phyloP scores from a whole-genome alignment of 768 basidiomycete species.

The Tylopilus balloui region DNA sequence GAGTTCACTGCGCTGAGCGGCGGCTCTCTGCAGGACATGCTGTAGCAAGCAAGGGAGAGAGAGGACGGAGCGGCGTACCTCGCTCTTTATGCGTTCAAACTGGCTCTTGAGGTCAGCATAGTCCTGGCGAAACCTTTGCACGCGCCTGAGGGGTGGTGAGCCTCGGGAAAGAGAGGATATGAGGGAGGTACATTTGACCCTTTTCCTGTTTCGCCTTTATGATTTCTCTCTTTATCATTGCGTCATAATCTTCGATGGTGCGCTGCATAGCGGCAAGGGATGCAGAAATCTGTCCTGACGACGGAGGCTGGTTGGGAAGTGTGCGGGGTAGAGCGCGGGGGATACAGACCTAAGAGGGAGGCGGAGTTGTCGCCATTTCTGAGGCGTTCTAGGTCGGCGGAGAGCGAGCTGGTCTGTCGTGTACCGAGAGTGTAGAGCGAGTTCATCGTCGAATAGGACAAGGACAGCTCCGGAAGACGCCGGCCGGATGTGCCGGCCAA shows the following conservation, averaged over 20 bases:
- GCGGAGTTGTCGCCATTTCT: slow-evolving; percentile 77
- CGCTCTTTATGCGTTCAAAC: slow-evolving; percentile 73
- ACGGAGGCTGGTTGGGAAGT: slow-evolving; percentile 8
- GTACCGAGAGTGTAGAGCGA: slow-evolving; percentile 92
- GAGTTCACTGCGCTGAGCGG: slow-evolving; percentile 60
- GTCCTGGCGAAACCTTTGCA: slow-evolving; percentile 87
- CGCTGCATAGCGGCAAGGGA: slow-evolving; percentile 91
- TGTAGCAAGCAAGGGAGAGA: not conserved
- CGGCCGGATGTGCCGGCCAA: slow-evolving; percentile 12
- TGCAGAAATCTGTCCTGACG: slow-evolving; percentile 94
- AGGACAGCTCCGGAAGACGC: slow-evolving; percentile 1
- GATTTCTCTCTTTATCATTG: slow-evolving; percentile 94
- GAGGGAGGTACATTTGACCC: slow-evolving; percentile 68
- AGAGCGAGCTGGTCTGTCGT: slow-evolving; percentile 84
- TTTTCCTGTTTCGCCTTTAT: slow-evolving; percentile 97
- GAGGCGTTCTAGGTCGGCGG: slow-evolving; percentile 81
- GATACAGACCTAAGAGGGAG: slow-evolving; percentile 72
- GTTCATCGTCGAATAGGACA: slow-evolving; percentile 60
- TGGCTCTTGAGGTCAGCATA: slow-evolving; percentile 77
- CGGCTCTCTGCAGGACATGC: slow-evolving; percentile 44
- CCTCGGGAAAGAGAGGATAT: not conserved
- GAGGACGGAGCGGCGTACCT: slow-evolving; percentile 29
- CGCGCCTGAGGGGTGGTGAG: slow-evolving; percentile 54
- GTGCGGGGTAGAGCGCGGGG: not conserved
- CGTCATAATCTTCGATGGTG: slow-evolving; percentile 95